phyloP scores from a whole-genome alignment of 805 yeast genomes.

The Candida verbasci region DNA sequence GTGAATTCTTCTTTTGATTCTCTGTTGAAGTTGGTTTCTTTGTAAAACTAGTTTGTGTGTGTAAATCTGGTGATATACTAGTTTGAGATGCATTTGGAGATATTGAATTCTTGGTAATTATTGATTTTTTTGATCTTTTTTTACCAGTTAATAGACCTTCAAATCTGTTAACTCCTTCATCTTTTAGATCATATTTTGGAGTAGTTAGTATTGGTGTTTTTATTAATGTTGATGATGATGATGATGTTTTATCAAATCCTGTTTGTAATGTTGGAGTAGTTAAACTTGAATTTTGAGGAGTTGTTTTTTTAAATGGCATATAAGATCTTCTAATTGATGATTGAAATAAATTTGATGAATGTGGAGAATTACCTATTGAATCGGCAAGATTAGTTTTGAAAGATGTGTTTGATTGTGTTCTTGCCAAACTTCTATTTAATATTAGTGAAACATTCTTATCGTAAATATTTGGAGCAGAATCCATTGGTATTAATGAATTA shows the following conservation, averaged over 20 bases:
- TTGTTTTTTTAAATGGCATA: slow-evolving; percentile 34
- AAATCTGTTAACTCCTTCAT: slow-evolving; percentile 18
- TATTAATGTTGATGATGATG: slow-evolving; percentile 10
- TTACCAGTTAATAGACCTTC: slow-evolving; percentile 23
- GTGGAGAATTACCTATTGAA: slow-evolving; percentile 33
- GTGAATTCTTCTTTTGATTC: background rate
- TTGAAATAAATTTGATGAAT: slow-evolving; percentile 5
- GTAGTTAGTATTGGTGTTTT: slow-evolving; percentile 11
- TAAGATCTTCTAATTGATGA: slow-evolving; percentile 27
- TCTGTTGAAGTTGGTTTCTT: background rate
- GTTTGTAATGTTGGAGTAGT: slow-evolving; percentile 17
- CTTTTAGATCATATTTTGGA: slow-evolving; percentile 1
- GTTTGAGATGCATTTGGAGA: slow-evolving; percentile 4
- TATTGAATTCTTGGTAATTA: slow-evolving; percentile 6
- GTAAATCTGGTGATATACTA: slow-evolving; percentile 12
- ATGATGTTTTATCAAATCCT: slow-evolving; percentile 15
- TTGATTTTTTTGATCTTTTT: slow-evolving; percentile 19
- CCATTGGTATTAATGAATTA: slow-evolving; percentile 48
- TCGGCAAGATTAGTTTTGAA: slow-evolving; percentile 75
- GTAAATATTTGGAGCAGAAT: slow-evolving; percentile 72
- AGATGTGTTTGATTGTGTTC: slow-evolving; percentile 72
- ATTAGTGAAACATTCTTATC: slow-evolving; percentile 78
- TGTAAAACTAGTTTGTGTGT: background rate
- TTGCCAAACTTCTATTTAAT: slow-evolving; percentile 64
- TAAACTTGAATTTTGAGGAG: too few relatives aligned